phyloP scores from a whole-genome alignment of 257 asterid genomes.

The Verbena officinalis region DNA sequence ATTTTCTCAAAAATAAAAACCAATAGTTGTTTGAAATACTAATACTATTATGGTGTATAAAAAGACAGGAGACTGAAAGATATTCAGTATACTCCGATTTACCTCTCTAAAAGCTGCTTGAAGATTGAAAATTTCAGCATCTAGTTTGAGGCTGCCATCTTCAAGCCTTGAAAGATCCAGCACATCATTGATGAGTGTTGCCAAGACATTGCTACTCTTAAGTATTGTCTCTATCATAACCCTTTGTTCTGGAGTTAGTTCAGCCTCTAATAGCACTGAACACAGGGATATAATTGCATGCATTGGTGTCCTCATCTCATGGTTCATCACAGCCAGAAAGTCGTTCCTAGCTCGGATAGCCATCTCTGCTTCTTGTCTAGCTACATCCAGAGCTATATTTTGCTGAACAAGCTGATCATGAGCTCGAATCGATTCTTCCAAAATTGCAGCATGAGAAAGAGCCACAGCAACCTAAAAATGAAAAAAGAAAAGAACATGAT shows the following conservation, averaged over 20 bases:
- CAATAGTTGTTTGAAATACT: neutral
- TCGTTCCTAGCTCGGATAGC: slow-evolving; percentile 69
- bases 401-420: slow-evolving; percentile 74
- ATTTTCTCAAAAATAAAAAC: no score
- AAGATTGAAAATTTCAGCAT: slow-evolving; percentile 51
- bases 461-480: slow-evolving; percentile 75
- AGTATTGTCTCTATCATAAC: slow-evolving; percentile 71
- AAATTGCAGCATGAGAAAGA: slow-evolving; percentile 82
- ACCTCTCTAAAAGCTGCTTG: slow-evolving; percentile 66
- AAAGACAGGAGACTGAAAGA: neutral
- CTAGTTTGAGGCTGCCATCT: slow-evolving; percentile 70
- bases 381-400: slow-evolving; percentile 61
- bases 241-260: slow-evolving; percentile 68
- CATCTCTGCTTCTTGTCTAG: slow-evolving; percentile 64
- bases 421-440: slow-evolving; percentile 73
- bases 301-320: slow-evolving; percentile 83
- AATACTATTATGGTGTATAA: no score
- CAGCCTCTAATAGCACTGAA: slow-evolving; percentile 73
- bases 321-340: slow-evolving; percentile 77
- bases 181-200: slow-evolving; percentile 69
- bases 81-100: slow-evolving; percentile 5
- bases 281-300: slow-evolving; percentile 68
- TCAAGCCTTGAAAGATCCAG: slow-evolving; percentile 75
- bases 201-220: slow-evolving; percentile 70
- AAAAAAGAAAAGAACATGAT: neutral